Evolutionary conservation across 2,329 filamentous ascomycete species (phyloP).

Genomic region (Monosporascus cannonballus): DNA sequence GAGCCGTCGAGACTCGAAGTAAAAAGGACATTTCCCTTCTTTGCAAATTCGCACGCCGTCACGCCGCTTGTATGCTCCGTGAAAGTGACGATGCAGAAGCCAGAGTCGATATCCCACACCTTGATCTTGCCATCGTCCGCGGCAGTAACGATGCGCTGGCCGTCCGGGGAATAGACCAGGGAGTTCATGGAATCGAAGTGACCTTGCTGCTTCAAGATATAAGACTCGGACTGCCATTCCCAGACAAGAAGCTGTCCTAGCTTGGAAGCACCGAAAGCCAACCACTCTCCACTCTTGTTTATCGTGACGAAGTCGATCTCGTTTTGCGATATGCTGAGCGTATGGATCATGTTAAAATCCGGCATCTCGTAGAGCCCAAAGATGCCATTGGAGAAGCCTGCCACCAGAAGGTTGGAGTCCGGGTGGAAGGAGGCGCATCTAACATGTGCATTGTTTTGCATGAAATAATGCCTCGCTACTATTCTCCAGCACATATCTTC

Average conservation of each 20-base stretch:
- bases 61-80: conserved; percentile 94
- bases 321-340: conserved; percentile 87
- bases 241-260: conserved; percentile 94
- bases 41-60: conserved; percentile 90
- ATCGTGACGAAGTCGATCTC: conserved; percentile 93
- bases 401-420: conserved; percentile 83
- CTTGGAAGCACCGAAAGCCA: conserved; percentile 93
- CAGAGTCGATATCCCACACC: conserved; percentile 93
- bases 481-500: conserved; percentile 83
- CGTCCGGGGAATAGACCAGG: conserved; percentile 87
- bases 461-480: conserved; percentile 85
- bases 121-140: conserved; percentile 98
- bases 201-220: conserved; percentile 96
- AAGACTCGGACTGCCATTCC: conserved; percentile 99
- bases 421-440: conserved; percentile 89
- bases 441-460: conserved; percentile 81
- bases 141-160: conserved; percentile 85
- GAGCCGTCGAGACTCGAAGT: conserved; percentile 93
- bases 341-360: conserved; percentile 92
- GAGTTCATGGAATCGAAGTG: conserved; percentile 96
- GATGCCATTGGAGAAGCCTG: conserved; percentile 89
- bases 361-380: conserved; percentile 96
- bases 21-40: conserved; percentile 91
- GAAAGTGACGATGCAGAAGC: conserved; percentile 97
- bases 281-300: conserved; percentile 92